These are phyloP conservation scores for Gelatoporia subvermispora DNA, from an alignment of 768 basidiomycete species.

Conservation along the genomic window DNA sequence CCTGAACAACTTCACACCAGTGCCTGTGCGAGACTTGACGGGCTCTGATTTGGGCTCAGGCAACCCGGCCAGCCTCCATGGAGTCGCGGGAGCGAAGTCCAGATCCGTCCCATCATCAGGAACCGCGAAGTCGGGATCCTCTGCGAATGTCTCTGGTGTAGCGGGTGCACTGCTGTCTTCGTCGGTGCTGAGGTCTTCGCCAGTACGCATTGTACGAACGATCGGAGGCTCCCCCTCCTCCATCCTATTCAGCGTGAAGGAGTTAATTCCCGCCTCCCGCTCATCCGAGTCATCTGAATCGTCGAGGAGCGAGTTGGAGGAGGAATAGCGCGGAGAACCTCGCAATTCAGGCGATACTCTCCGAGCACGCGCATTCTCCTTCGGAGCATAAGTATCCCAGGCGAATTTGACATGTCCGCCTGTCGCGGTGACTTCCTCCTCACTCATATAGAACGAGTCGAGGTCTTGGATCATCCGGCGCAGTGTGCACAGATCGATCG, in stretches of 20 bases:
- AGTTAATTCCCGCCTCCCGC: background rate
- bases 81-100: too few relatives aligned
- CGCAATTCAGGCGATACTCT: background rate
- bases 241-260: background rate
- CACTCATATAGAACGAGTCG: conserved; percentile 23
- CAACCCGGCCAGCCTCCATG: too few relatives aligned
- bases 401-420: conserved; percentile 1
- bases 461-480: conserved; percentile 17
- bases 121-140: background rate
- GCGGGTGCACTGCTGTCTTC: too few relatives aligned
- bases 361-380: conserved; percentile 4
- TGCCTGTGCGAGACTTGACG: too few relatives aligned
- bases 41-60: too few relatives aligned
- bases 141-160: background rate
- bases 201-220: too few relatives aligned
- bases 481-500: conserved; percentile 16
- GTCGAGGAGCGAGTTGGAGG: background rate
- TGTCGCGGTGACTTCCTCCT: conserved; percentile 2
- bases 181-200: too few relatives aligned
- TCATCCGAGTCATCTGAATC: background rate
- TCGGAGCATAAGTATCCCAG: conserved; percentile 3
- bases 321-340: too few relatives aligned
- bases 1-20: too few relatives aligned
- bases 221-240: too few relatives aligned
- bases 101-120: too few relatives aligned